Conservation (phyloP, 805 yeast species). For the Kluyveromyces dobzhanskii region DNA sequence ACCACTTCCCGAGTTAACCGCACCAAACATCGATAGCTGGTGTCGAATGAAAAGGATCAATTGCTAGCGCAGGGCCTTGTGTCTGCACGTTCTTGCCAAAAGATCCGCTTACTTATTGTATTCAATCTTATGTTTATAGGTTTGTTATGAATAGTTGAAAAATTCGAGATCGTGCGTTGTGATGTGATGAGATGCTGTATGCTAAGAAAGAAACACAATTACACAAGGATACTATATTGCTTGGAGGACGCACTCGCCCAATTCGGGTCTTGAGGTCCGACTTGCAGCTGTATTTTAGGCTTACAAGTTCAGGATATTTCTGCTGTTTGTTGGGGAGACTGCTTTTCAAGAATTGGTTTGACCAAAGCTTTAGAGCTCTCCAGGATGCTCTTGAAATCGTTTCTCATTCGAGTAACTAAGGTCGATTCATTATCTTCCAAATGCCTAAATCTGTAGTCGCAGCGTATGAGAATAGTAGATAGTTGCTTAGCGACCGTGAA, state of each 20-base stretch:
- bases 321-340: not conserved
- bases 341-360: conserved; percentile 1
- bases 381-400: conserved; percentile 25
- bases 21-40: conserved; percentile 7
- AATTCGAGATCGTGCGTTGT: not conserved
- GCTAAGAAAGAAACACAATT: not conserved
- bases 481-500: conserved; percentile 1
- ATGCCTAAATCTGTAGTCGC: conserved; percentile 2
- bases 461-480: not conserved
- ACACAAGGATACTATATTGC: too few species aligned
- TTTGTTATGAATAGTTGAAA: not conserved
- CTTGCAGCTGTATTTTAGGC: too few species aligned
- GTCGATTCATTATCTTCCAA: conserved; percentile 16
- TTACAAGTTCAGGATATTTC: too few species aligned
- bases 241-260: too few species aligned
- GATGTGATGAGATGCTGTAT: not conserved
- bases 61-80: too few species aligned
- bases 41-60: too few species aligned
- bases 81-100: too few species aligned
- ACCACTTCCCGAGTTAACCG: conserved; percentile 5
- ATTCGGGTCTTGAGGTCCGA: too few species aligned
- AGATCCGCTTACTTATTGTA: too few species aligned
- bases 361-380: conserved; percentile 4
- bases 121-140: too few species aligned
- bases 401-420: conserved; percentile 19